Conservation (phyloP, 2,329 filamentous ascomycete species). For the Aureobasidium sp. region DNA sequence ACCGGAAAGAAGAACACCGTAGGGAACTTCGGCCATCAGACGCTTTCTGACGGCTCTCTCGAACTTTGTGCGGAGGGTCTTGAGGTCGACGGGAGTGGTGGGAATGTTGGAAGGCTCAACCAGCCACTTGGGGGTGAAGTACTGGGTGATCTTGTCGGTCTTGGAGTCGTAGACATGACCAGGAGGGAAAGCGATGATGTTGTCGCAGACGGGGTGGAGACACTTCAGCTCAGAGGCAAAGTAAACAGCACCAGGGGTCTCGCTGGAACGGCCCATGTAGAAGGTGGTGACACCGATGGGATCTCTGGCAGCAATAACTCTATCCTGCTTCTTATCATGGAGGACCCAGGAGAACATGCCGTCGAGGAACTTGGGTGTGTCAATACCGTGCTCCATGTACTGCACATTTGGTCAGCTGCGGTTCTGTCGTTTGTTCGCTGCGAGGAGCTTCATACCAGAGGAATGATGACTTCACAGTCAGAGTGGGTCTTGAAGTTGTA, state of each 20-base stretch:
- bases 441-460: conserved; percentile 57
- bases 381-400: conserved; percentile 88
- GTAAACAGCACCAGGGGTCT: conserved; percentile 76
- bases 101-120: conserved; percentile 77
- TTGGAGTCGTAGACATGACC: conserved; percentile 95
- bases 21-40: conserved; percentile 97
- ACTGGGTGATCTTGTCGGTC: conserved; percentile 74
- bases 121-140: conserved; percentile 82
- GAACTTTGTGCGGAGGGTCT: conserved; percentile 68
- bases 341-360: conserved; percentile 99
- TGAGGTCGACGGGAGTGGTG: conserved; percentile 72
- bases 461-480: conserved; percentile 98
- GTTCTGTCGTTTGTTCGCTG: not conserved
- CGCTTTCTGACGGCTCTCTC: conserved; percentile 92
- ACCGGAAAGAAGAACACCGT: conserved; percentile 90
- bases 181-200: conserved; percentile 87
- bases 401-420: conserved; percentile 27
- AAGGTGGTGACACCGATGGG: conserved; percentile 96
- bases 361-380: conserved; percentile 87
- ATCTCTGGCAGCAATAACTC: conserved; percentile 87
- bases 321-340: conserved; percentile 90
- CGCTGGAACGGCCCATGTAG: conserved; percentile 83
- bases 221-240: conserved; percentile 97
- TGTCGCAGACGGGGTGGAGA: conserved; percentile 86
- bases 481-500: conserved; percentile 99